Evolutionary conservation across 192 early-diverging fungal species (phyloP).

Genomic region (Backusella mclennaniae): DNA sequence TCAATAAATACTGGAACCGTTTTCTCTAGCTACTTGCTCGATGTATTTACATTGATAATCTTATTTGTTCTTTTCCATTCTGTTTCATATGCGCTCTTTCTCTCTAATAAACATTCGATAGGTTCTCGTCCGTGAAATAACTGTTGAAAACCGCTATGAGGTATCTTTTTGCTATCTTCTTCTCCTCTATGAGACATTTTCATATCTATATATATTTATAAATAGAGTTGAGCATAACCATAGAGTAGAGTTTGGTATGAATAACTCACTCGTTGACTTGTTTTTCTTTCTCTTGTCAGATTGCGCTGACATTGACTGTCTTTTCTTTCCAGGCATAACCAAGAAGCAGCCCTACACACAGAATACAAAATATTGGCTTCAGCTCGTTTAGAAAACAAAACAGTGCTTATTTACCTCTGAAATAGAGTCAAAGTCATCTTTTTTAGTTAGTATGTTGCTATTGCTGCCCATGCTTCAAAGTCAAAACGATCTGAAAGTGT

Average conservation of each 20-base stretch:
- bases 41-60: conserved; percentile 40
- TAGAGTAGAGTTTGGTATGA: not conserved
- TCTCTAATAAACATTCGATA: conserved; percentile 44
- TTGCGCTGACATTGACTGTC: conserved; percentile 4
- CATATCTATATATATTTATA: not conserved
- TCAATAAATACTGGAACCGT: not conserved
- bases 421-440: conserved; percentile 47
- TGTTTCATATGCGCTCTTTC: conserved; percentile 47
- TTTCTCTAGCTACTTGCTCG: not conserved
- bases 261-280: not conserved
- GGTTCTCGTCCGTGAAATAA: conserved; percentile 60
- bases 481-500: not conserved
- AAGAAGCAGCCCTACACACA: conserved; percentile 40
- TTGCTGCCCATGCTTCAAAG: not conserved
- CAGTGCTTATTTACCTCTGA: conserved; percentile 32
- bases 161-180: conserved; percentile 21
- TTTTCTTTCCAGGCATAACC: conserved; percentile 28
- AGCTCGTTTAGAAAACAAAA: not conserved
- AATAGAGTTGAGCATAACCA: not conserved
- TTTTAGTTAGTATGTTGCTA: not conserved
- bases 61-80: conserved; percentile 53
- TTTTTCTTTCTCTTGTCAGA: conserved; percentile 6
- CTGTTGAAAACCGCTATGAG: conserved; percentile 57
- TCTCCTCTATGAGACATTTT: not conserved
- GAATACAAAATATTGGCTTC: not conserved